These are phyloP conservation scores for Delitschia confertaspora DNA, from an alignment of 495 filamentous ascomycete species.

Conservation along the genomic window DNA sequence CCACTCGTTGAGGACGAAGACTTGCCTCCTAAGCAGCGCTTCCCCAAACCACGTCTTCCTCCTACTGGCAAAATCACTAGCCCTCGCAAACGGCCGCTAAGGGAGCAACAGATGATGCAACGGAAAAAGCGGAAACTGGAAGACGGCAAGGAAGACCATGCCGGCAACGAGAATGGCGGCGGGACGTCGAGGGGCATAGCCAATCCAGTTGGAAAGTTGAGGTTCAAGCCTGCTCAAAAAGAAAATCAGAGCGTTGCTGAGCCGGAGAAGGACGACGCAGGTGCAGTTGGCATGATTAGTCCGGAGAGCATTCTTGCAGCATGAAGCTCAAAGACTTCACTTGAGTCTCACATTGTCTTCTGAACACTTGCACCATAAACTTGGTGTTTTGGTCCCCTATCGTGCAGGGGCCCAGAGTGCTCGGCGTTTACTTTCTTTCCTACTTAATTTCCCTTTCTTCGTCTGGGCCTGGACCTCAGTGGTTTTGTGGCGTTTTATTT, in stretches of 20 bases:
- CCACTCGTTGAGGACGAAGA: conserved; percentile 91
- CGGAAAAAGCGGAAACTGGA: conserved; percentile 56
- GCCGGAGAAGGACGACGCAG: conserved; percentile 32
- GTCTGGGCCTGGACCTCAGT: too few relatives aligned
- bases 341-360: too few relatives aligned
- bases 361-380: too few relatives aligned
- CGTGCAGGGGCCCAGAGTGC: too few relatives aligned
- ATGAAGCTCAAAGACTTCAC: too few relatives aligned
- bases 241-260: conserved; percentile 26
- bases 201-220: conserved; percentile 32
- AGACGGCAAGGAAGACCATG: conserved; percentile 28
- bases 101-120: conserved; percentile 60
- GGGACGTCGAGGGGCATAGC: conserved; percentile 9
- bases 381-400: too few relatives aligned
- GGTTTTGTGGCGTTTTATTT: too few relatives aligned
- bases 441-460: too few relatives aligned
- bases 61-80: conserved; percentile 91
- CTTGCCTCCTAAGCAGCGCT: conserved; percentile 79
- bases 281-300: conserved; percentile 35
- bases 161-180: conserved; percentile 16
- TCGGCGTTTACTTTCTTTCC: too few relatives aligned
- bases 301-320: conserved; percentile 32
- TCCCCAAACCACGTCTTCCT: conserved; percentile 84
- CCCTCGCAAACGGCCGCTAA: conserved; percentile 77
- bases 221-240: conserved; percentile 29